Evolutionary conservation across 352 stramenopile genomes (phyloP), one percentile per base, ranked within the genome.

Genomic region (Phytophthora rubi): DNA sequence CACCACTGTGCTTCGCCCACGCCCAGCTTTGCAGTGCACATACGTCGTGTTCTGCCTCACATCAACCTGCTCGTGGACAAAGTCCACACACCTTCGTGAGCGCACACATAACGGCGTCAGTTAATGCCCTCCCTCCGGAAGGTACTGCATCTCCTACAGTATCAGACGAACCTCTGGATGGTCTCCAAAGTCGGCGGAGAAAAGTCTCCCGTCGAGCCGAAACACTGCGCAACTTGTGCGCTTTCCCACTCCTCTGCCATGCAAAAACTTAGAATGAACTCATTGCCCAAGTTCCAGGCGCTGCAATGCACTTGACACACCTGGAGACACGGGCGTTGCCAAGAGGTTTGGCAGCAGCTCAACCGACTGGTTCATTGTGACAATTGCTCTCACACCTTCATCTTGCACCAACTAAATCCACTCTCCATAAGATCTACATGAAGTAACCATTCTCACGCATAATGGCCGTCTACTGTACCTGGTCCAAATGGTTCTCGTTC

Each of bases 11-110:
- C 87, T 93, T 62, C 87, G 81, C 3, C 87, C 87, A 6, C 87
- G 83, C 5, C 87, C 87, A 59, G 87, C 87, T 68, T 94, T 94
- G 73, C 87, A 94, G 68, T 94, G 87, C 55, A 94, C 83, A 70
- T 94, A 94, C 4, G 84, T 90, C 16, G 80, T 89, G 6, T 81
- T 68, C n/a, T 82, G 57, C 26, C 76, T 62, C 16, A 70, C 48
- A 39, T 87, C 72, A 7, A 92, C 68, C n/a, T 93, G 83, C 28
- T 81, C 59, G 59, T 90, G 75, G 37, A 92, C 65, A 61, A 94
- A 94, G 1, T 56, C 65, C 28, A 92, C 83, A 66, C 84, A 91
- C 47, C 77, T 86, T 49, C 26, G n/a, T 18, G 21, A 8, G 18
- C n/a, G 28, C 28, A 30, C 28, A 7, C 28, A 30, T 7, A n/a